Evolutionary conservation across 2,329 filamentous ascomycete genomes (phyloP).

Genomic region (Metarhizium rileyi): DNA sequence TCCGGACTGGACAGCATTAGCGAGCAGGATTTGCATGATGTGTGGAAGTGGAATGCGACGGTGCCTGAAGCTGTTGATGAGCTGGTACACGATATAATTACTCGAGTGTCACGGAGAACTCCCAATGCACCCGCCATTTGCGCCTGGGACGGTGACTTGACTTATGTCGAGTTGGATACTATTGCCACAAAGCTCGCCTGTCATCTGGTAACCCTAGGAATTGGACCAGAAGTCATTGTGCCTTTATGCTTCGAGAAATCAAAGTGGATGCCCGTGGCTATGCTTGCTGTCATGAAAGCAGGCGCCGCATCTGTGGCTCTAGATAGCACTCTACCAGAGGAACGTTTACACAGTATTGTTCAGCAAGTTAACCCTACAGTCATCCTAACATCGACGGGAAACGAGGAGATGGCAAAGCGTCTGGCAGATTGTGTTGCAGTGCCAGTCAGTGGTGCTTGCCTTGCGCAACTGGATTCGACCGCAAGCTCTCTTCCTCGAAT

Average conservation of each 20-base stretch:
- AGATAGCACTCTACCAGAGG: conserved; percentile 8
- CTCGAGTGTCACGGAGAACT: neutral
- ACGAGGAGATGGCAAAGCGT: neutral
- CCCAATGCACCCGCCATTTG: conserved; percentile 6
- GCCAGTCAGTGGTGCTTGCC: neutral
- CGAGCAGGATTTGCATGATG: neutral
- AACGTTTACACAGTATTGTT: conserved; percentile 5
- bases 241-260: conserved; percentile 28
- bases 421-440: neutral
- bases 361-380: conserved; percentile 1
- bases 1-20: neutral
- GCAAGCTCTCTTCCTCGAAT: neutral
- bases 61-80: neutral
- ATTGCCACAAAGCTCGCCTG: conserved; percentile 6
- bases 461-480: neutral
- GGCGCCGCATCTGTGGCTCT: conserved; percentile 14
- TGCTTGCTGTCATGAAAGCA: conserved; percentile 24
- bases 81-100: neutral
- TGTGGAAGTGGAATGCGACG: conserved; percentile 1
- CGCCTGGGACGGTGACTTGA: conserved; percentile 18
- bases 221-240: conserved; percentile 16
- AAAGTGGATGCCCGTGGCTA: conserved; percentile 19
- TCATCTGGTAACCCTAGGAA: conserved; percentile 8
- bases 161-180: conserved; percentile 13
- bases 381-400: conserved; percentile 1